Evolutionary conservation across 192 early-diverging fungal genomes (phyloP).

Genomic region (Backusella psychrophila): DNA sequence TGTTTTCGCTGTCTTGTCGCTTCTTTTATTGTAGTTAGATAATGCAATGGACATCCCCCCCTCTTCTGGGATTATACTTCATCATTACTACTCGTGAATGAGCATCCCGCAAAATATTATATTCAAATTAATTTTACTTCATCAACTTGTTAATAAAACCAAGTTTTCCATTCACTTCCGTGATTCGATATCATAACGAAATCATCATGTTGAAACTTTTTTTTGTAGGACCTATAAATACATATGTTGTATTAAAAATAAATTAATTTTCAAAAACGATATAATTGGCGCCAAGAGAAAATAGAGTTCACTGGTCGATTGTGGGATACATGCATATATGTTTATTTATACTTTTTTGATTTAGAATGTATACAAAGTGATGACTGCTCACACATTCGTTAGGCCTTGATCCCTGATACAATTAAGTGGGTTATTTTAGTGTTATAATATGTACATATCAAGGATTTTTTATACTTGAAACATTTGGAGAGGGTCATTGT

Average conservation of each 20-base stretch:
- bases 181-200: neutral
- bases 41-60: neutral
- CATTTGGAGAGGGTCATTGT: neutral
- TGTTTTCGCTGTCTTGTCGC: neutral
- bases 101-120: no score
- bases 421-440: neutral
- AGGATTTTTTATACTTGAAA: neutral
- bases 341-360: neutral
- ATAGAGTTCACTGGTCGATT: neutral
- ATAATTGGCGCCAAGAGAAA: neutral
- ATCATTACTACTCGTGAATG: neutral
- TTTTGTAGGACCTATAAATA: no score
- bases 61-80: neutral
- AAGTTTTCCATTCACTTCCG: neutral
- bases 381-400: neutral
- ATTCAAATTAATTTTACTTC: neutral
- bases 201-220: no score
- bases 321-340: neutral
- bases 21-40: no score
- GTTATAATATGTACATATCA: neutral
- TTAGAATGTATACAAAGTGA: neutral
- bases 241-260: neutral
- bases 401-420: neutral
- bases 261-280: neutral
- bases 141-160: neutral